Percentiles rank a stretch among this genome's conserved stretches.
These are phyloP conservation scores for Juncus inflexus DNA, from an alignment of 176 grass and related monocot genomes.

Conservation along the genomic window DNA sequence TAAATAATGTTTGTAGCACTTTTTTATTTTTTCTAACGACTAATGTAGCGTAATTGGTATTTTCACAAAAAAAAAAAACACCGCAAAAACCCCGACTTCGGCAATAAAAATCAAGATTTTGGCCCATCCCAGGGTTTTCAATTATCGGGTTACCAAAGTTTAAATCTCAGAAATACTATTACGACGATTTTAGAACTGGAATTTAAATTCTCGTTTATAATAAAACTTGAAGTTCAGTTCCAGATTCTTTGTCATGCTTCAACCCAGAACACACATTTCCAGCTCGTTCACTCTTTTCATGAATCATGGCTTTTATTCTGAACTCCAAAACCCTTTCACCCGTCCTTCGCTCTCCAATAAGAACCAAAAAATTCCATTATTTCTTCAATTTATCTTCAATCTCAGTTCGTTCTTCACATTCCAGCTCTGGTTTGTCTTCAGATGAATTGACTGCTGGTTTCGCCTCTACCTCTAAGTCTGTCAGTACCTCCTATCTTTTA, in stretches of 20 bases:
- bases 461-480: conserved; percentile 24
- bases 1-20: no score
- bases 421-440: not conserved
- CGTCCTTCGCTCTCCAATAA: conserved; percentile 16
- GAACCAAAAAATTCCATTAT: conserved; percentile 11
- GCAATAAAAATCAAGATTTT: no score
- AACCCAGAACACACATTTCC: conserved; percentile 1
- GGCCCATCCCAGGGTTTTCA: no score
- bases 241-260: not conserved
- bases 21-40: no score
- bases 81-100: no score
- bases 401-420: conserved; percentile 4
- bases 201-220: no score
- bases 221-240: no score
- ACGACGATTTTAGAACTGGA: no score
- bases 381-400: not conserved
- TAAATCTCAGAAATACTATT: no score
- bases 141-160: no score
- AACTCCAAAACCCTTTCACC: conserved; percentile 25
- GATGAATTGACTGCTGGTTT: conserved; percentile 13
- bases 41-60: no score
- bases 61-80: no score
- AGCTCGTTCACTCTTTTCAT: conserved; percentile 17
- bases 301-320: conserved; percentile 16
- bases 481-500: not conserved